Evolutionary conservation across 495 filamentous ascomycete species (phyloP).

Genomic region (Penicillium simplicissimum): DNA sequence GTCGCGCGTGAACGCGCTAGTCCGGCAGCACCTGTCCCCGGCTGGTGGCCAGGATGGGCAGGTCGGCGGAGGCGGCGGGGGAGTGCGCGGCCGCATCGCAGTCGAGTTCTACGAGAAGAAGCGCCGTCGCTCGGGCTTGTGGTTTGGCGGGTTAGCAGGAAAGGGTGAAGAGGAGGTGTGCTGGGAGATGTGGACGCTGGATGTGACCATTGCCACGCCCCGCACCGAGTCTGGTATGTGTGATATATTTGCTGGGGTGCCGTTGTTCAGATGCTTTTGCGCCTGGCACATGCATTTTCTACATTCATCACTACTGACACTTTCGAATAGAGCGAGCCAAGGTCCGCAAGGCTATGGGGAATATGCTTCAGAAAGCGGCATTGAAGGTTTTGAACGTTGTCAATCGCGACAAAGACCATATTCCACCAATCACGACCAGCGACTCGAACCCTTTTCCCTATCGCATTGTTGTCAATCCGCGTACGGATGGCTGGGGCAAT

Average conservation of each 20-base stretch:
- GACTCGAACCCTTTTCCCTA: constrained; percentile 95
- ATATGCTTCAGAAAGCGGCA: constrained; percentile 78
- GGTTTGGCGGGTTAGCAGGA: constrained; percentile 60
- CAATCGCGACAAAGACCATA: constrained; percentile 90
- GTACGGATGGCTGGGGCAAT: constrained; percentile 75
- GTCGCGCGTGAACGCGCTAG: constrained; percentile 73
- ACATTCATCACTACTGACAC: constrained; percentile 8
- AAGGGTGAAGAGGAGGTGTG: constrained; percentile 89
- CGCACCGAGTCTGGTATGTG: constrained; percentile 79
- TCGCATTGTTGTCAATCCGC: constrained; percentile 81
- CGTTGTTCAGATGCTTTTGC: background rate
- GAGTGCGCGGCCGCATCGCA: constrained; percentile 73
- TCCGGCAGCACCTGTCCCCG: constrained; percentile 58
- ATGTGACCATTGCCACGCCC: constrained; percentile 86
- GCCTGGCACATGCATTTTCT: background rate
- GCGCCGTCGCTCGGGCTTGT: constrained; percentile 67
- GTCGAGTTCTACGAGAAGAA: constrained; percentile 96
- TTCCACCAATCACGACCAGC: constrained; percentile 92
- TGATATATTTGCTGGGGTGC: background rate
- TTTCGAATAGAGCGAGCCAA: constrained; percentile 69
- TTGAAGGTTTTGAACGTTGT: constrained; percentile 85
- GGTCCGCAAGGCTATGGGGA: constrained; percentile 83
- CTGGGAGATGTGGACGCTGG: constrained; percentile 94
- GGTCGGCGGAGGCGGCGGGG: constrained; percentile 37
- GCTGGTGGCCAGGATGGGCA: constrained; percentile 50